Evolutionary conservation across 768 basidiomycete species (phyloP), one percentile per base, ranked within the genome.

Genomic region (Mycena indigotica): DNA sequence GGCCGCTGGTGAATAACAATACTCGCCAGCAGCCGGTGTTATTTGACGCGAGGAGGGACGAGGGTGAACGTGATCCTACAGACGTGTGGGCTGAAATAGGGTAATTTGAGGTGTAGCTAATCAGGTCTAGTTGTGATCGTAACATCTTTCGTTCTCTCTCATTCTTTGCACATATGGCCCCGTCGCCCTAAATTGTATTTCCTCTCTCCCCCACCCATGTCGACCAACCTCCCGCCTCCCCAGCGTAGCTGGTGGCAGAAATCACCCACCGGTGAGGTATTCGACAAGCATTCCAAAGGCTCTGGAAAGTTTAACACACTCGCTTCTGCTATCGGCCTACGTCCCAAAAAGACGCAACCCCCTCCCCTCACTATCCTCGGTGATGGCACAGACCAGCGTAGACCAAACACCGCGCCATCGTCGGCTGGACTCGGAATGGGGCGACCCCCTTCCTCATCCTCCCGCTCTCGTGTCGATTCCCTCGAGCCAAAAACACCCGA

Each of bases 21-120:
- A n/a, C n/a, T 12, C 77, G 76, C 44, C 81, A 86, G 61, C 8
- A 6, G 41, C 75, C 81, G 25, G 77, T 87, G 28, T 66, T 91
- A 39, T 91, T 89, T 69, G 90, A 91, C 62, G 81, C 79, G 3
- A 74, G 72, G 35, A 78, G 76, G 30, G 73, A 73, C 60, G 70
- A 71, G 50, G 17, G 32, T 17, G 82, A 87, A 23, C 75, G 86
- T 41, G 88, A 91, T 62, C 70, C 73, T 4, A 83, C 85, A 65
- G 89, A 91, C 62, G 76, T 87, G 44, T 91, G 89, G 89, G 88
- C 88, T 3, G 83, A 83, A 66, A 66, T 84, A 49, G 84, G 82
- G 32, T 85, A 58, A n/a, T n/a, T n/a, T n/a, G n/a, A n/a, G n/a
- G n/a, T n/a, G n/a, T n/a, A n/a, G n/a, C n/a, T n/a, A 35, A 55